Evolutionary conservation across 441 rosid species (phyloP), one percentile per base, ranked within the genome.

Genomic region (Pelargonium citronellum): DNA sequence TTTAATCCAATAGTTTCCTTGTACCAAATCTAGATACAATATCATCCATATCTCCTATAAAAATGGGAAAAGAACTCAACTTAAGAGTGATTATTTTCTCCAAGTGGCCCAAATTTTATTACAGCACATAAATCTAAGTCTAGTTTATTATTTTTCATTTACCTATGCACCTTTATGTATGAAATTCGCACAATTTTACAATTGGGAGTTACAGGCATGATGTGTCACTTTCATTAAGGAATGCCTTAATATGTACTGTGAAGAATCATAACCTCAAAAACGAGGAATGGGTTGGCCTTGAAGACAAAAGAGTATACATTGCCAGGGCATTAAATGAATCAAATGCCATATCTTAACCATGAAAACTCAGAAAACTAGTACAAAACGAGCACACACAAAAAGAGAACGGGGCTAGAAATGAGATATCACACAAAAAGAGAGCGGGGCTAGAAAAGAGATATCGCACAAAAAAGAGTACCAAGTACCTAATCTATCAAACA

Each of bases 401-500:
- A 39, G 44, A 1, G 44, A 39, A 39, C 7, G 5, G 44, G 44
- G 0, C 44, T 4, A 39, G 7, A 39, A 39, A 7, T 1, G 9
- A 39, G 44, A 70, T 15, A 64, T 34, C 69, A n/a, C 19, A 34
- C 57, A 72, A 43, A 10, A 15, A 11, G 34, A 19, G 64, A 58
- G 20, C 12, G 20, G 20, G 11, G 8, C 64, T 20, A 22, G n/a
- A 60, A 60, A 22, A 60, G 22, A 22, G 34, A 70, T 13, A 65
- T 39, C 71, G 11, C 19, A 39, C 58, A 72, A 24, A 8, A 13
- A 7, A 37, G 37, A 53, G 72, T 24, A 64, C 58, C 4, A 34
- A 51, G 24, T 85, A 90, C 99, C 99, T 83, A 91, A 79, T 85
- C 86, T 90, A 79, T 82, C 83, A 72, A 95, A 91, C 87, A 87